Base-by-base conservation (phyloP, 768 basidiomycete genomes). In the Cystobasidiopsis lactophilus region DNA sequence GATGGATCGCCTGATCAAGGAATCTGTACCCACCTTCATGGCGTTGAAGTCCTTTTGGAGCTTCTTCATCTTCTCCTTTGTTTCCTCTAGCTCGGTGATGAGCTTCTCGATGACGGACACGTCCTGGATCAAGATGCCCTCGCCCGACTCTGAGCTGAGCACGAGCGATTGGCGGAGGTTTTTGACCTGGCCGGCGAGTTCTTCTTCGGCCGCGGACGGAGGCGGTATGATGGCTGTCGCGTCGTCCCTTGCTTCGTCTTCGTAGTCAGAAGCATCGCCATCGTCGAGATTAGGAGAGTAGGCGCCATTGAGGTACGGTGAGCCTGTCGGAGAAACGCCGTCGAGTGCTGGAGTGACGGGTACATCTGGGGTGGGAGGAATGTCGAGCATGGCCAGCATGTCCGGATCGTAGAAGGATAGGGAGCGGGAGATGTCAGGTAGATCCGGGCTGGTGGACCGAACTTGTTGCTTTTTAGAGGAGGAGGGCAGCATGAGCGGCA, bases 1-100 rank as follows among this genome's bases (percentile, higher is more conserved):
- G n/a, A n/a, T n/a, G 51, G 33, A 45, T 50, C 43, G 35, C 18
- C 50, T 39, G 45, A 57, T 49, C 37, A 51, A 50, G 40, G 44
- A 41, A 40, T 46, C 38, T 24, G 21, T 39, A 66, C 75, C 55
- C 58, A 91, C 91, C 76, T 88, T 85, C 64, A 83, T 77, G 10
- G 80, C 79, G 63, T 88, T 84, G 56, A 91, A 75, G 65, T 77
- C 82, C 52, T 67, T 72, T 64, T 80, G 85, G 61, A 93, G 69
- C 43, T 76, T 74, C 31, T 66, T 57, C 55, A 74, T 74, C 52
- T 79, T 79, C 24, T 71, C 69, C 62, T 75, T 75, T 48, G 75
- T 72, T 26, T 75, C 71, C 57, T 83, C 78, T 52, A 91, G 67
- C 52, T 77, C 73, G 24, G 66, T 66, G 43, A 89, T 62, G 19